Evolutionary conservation across 2,329 filamentous ascomycete genomes (phyloP), one percentile per base, ranked within the genome.

Genomic region (Fusarium euwallaceae): DNA sequence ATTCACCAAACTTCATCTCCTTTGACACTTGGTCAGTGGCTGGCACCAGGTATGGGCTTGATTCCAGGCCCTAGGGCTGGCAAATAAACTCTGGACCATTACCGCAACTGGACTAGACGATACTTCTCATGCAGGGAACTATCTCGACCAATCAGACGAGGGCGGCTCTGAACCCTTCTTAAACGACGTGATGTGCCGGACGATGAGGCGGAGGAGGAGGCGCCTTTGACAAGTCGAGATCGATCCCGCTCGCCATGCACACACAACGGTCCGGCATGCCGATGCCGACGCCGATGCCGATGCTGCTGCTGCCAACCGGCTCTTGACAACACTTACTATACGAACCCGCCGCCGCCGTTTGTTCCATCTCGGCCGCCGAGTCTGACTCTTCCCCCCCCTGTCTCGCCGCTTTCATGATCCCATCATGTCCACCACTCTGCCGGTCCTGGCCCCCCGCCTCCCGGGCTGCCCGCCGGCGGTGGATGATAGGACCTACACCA

Each of bases 371-470:
- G 48, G 48, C 27, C 48, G 27, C 48, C 27, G 48, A 53, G 48
- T 34, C 32, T 12, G 10, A 32, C 48, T 45, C 60, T 37, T 37
- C 20, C 39, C 32, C 32, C 11, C 34, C 34, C 29, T 64, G 58
- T 67, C 61, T 58, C 62, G 37, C 74, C 72, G 71, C 48, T 64
- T 76, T 66, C 39, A 74, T 74, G 71, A 59, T 66, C 62, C 48
- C 37, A 76, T 56, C 64, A 75, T 79, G 65, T 80, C 80, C 62
- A 80, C 80, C 20, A 72, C 68, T 70, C 67, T 82, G 70, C 82
- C 82, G 65, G 67, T 75, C 27, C 64, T 83, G 73, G 82, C 81
- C 37, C 82, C 82, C 63, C 80, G 82, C 64, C 77, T 79, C 61
- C 78, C 80, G 29, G 81, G 81, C 56, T 76, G 78, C 34, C 63